A percentile compares a stretch with the other conserved stretches of the same genome.
These are phyloP conservation scores for Pseudocercospora fijiensis DNA, from an alignment of 2,329 filamentous ascomycete genomes.

Conservation along the genomic window DNA sequence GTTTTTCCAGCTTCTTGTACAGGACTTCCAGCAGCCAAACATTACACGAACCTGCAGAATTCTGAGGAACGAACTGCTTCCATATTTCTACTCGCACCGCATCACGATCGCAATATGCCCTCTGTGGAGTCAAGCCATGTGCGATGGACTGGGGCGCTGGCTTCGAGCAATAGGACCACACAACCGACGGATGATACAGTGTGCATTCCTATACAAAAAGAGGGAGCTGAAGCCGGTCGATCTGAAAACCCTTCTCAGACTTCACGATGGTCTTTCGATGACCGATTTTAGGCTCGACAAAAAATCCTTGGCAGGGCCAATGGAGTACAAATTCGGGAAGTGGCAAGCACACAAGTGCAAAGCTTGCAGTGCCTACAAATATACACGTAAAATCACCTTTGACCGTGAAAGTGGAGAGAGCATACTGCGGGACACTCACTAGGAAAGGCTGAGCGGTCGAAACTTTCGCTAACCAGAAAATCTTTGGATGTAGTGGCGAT, in stretches of 20 bases:
- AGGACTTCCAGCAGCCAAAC: background rate
- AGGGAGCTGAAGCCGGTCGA: background rate
- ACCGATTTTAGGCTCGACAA: background rate
- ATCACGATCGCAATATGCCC: background rate
- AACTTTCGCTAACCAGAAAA: background rate
- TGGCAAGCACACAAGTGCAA: background rate
- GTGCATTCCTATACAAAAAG: background rate
- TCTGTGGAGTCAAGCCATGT: background rate
- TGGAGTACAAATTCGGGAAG: background rate
- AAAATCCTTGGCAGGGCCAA: background rate
- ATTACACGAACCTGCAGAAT: background rate
- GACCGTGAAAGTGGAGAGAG: background rate
- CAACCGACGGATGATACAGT: background rate
- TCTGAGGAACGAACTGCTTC: background rate
- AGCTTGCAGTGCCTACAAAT: background rate
- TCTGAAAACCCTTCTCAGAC: background rate
- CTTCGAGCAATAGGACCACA: background rate
- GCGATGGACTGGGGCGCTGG: background rate
- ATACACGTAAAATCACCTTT: background rate
- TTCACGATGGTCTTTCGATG: background rate
- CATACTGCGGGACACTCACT: background rate
- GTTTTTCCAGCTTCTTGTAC: background rate
- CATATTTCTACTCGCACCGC: background rate
- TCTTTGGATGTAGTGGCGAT: background rate
- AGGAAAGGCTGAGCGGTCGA: no score